A percentile compares a stretch with the other conserved stretches of the same genome.
phyloP scores from a whole-genome alignment of 2,329 filamentous ascomycete species.

The Emergomyces pasteurianus region DNA sequence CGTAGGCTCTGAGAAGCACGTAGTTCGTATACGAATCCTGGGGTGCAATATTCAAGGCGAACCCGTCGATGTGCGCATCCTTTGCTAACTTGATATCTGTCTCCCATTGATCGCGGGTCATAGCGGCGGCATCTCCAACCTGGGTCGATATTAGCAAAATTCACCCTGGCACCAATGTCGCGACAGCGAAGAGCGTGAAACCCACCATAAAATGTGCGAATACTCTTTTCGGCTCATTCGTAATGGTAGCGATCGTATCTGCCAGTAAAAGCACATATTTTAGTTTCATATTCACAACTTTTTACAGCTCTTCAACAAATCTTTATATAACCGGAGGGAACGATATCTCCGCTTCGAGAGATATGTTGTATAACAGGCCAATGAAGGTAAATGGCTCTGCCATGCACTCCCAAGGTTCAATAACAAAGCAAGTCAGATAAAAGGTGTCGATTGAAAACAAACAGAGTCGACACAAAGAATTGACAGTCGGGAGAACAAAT shows the following conservation, averaged over 20 bases:
- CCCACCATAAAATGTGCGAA: conserved; percentile 27
- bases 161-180: conserved; percentile 6
- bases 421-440: neutral
- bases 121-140: conserved; percentile 11
- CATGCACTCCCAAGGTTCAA: neutral
- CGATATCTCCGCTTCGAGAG: neutral
- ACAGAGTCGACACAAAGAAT: neutral
- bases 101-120: conserved; percentile 10
- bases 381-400: neutral
- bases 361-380: neutral
- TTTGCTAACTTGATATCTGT: conserved; percentile 12
- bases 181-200: neutral
- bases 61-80: conserved; percentile 12
- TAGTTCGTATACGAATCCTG: conserved; percentile 20
- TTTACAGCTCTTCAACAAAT: neutral
- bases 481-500: neutral
- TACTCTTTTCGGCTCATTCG: conserved; percentile 16
- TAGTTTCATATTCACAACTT: conserved; percentile 5
- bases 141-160: conserved; percentile 15
- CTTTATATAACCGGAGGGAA: neutral
- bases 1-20: conserved; percentile 19
- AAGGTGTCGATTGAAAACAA: neutral
- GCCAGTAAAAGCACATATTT: conserved; percentile 10
- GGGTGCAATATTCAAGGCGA: conserved; percentile 20
- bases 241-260: conserved; percentile 3